A percentile compares a stretch with the other conserved stretches of the same genome.
Evolutionary conservation across 176 grass and related monocot species (phyloP).

Genomic region (Tillandsia fasciculata): DNA sequence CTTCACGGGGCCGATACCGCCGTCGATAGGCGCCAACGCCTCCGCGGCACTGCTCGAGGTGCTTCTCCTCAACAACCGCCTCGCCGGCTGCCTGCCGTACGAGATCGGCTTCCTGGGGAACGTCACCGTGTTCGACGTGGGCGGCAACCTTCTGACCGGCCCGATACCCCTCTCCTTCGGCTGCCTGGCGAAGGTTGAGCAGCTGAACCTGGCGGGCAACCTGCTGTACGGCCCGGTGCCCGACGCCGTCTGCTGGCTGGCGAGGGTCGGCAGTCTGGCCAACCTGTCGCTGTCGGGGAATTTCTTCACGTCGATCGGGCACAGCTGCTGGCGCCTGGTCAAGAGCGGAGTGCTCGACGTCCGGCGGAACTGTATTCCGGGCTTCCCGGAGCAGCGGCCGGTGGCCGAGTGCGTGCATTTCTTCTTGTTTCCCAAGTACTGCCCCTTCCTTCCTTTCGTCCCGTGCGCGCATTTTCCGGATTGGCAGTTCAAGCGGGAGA

Average conservation of each 20-base stretch:
- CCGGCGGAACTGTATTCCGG: slow-evolving; percentile 51
- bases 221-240: slow-evolving; percentile 59
- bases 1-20: slow-evolving; percentile 50
- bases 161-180: slow-evolving; percentile 75
- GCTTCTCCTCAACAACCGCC: slow-evolving; percentile 70
- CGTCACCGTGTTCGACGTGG: slow-evolving; percentile 56
- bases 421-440: slow-evolving; percentile 37
- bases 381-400: slow-evolving; percentile 49
- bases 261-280: slow-evolving; percentile 34
- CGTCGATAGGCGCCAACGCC: slow-evolving; percentile 38
- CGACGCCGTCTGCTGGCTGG: slow-evolving; percentile 57
- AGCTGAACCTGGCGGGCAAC: slow-evolving; percentile 61
- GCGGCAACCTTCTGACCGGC: slow-evolving; percentile 42
- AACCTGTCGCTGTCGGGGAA: slow-evolving; percentile 72
- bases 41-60: slow-evolving; percentile 43
- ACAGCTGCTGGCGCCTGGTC: slow-evolving; percentile 40
- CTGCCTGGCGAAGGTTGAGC: slow-evolving; percentile 41
- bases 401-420: slow-evolving; percentile 45
- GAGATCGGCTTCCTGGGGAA: slow-evolving; percentile 49
- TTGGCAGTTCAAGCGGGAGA: background rate
- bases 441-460: slow-evolving; percentile 53
- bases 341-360: slow-evolving; percentile 50
- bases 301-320: slow-evolving; percentile 60
- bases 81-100: slow-evolving; percentile 71
- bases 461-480: slow-evolving; percentile 24